phyloP scores from a whole-genome alignment of 2,329 filamentous ascomycete species.

The Nothopassalora personata region DNA sequence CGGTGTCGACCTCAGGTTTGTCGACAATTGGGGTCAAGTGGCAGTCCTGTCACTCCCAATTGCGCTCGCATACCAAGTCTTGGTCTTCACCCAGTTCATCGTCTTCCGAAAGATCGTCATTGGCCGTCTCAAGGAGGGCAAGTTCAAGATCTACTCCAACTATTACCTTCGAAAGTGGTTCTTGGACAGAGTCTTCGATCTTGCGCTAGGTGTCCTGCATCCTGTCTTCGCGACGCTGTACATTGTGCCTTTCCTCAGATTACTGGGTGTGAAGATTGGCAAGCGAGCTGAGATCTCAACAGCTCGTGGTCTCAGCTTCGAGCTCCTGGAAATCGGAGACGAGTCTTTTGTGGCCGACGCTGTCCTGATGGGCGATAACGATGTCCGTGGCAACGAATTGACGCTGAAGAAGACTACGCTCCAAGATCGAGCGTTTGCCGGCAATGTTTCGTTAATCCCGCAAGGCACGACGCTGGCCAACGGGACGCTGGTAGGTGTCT shows the following conservation, averaged over 20 bases:
- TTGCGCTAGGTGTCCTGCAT: constrained; percentile 22
- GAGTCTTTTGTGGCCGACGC: constrained; percentile 23
- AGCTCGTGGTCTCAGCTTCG: constrained; percentile 20
- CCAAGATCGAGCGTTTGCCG: constrained; percentile 20
- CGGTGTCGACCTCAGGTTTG: constrained; percentile 10
- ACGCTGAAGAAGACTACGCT: constrained; percentile 23
- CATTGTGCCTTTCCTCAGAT: constrained; percentile 22
- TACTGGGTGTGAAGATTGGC: constrained; percentile 23
- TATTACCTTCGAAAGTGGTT: constrained; percentile 24
- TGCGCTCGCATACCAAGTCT: constrained; percentile 18
- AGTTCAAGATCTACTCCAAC: constrained; percentile 19
- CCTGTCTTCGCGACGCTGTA: constrained; percentile 24
- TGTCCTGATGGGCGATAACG: constrained; percentile 18
- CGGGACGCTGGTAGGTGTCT: constrained; percentile 22
- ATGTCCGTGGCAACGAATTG: constrained; percentile 19
- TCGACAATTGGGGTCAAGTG: constrained; percentile 20
- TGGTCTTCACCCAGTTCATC: constrained; percentile 21
- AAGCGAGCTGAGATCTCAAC: constrained; percentile 22
- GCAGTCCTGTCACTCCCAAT: constrained; percentile 18
- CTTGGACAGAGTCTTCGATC: constrained; percentile 22
- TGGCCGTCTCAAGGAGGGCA: constrained; percentile 17
- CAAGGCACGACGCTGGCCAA: constrained; percentile 22
- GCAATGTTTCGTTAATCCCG: constrained; percentile 21
- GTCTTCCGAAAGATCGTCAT: constrained; percentile 17
- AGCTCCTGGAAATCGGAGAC: constrained; percentile 22